Base-by-base conservation (phyloP, 495 filamentous ascomycete genomes). In the Beverwykella pulmonaria region DNA sequence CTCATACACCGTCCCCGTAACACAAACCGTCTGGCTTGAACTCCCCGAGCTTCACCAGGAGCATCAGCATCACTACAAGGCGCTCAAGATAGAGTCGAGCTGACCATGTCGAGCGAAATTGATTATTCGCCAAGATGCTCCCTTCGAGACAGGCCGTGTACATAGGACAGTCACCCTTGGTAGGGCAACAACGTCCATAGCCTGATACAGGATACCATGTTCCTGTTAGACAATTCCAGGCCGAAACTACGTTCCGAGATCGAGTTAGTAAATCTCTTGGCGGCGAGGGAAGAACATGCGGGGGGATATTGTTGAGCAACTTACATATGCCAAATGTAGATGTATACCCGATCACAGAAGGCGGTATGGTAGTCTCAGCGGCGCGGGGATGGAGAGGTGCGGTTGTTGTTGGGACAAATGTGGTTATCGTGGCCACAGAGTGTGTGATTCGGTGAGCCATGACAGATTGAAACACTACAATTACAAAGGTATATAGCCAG, bases 121-220 rank as follows among this genome's bases (percentile, higher is more conserved):
- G 59, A 25, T 61, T n/a, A 53, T 61, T 61, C 1, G 46, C 29
- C 2, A 39, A 12, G n/a, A 61, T 36, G 48, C 26, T 52, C 3
- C 59, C 59, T 6, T 44, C 20, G 27, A 61, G 14, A 19, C 59
- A 61, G 12, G 25, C 29, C 0, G 44, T 61, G 15, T 36, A 61
- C 17, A 61, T 15, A 2, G 59, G 59, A 53, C 59, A 61, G 59
- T 61, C 25, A 1, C 2, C 25, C 6, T 7, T 23, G 1, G 46
- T 26, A 25, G 25, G 25, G 26, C 46, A 53, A 22, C 59, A 60
- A 14, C 57, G 36, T 7, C 20, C 57, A 19, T 14, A 49, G 44
- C 15, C 41, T 30, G 57, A 23, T 6, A 29, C 57, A 1, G 9
- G 3, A 3, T 48, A 26, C 19, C 26, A 60, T n/a, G 39, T 49